Conservation (phyloP, 768 basidiomycete genomes). For the Podaxis sp. region DNA sequence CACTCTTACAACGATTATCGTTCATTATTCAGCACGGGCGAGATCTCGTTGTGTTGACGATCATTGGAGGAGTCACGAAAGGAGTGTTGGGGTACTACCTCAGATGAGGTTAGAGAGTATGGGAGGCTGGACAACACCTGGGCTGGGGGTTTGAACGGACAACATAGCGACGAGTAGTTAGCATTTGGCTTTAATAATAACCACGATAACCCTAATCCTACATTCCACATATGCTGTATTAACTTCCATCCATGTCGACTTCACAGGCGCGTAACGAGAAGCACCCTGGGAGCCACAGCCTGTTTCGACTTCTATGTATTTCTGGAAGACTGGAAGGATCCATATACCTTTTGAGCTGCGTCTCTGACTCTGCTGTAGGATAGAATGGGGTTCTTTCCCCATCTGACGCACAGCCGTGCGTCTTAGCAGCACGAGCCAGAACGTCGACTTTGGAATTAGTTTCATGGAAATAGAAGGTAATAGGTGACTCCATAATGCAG, state of each 20-base stretch:
- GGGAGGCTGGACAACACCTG: neutral
- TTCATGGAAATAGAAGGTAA: constrained; percentile 1
- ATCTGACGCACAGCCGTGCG: neutral
- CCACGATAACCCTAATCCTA: neutral
- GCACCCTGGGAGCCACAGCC: neutral
- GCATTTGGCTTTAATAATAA: neutral
- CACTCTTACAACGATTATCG: neutral
- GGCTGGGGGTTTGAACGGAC: neutral
- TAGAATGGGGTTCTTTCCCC: neutral
- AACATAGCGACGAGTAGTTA: neutral
- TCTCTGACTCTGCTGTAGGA: neutral
- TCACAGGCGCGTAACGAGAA: constrained; percentile 8
- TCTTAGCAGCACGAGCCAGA: neutral
- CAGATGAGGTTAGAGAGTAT: no score
- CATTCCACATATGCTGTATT: neutral
- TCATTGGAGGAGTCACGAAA: no score
- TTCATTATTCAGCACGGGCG: neutral
- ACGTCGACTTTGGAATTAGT: constrained; percentile 1
- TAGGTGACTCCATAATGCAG: neutral
- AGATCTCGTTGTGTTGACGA: no score
- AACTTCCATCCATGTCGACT: neutral
- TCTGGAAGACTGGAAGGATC: neutral
- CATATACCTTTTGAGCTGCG: neutral
- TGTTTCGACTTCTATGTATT: constrained; percentile 4
- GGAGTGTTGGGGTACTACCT: no score